Base-by-base conservation (phyloP, 1,139 yeast genomes). In the Candida glucosophila region DNA sequence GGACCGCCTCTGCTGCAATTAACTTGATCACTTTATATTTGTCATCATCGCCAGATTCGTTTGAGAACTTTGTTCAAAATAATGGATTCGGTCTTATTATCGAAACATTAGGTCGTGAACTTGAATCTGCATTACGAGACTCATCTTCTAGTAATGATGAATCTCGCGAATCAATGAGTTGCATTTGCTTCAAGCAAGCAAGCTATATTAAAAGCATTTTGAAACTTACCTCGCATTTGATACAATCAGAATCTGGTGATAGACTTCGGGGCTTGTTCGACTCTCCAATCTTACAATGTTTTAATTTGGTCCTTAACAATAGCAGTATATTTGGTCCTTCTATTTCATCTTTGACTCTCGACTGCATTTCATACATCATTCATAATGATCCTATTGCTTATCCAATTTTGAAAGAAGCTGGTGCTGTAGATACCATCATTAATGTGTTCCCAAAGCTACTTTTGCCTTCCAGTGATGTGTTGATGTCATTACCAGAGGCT, bases 361-460 rank as follows among this genome's bases (percentile, higher is more conserved):
- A 75, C 37, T 71, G 79, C 12, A 67, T 86, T 14, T 71, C 79
- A 24, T 71, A 72, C 17, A 82, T 86, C 36, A 74, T 88, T 24
- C 92, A 88, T 45, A 82, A 81, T 38, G 97, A 88, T 42, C 95
- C 97, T 3, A 85, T 96, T 0, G 85, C 95, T 4, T 86, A 70
- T 43, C 68, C 83, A 3, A 79, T 88, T 25, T 64, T 88, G 40
- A 76, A 73, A 26, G 97, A 88, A 47, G 81, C 93, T 0, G 71
- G 74, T 2, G 73, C 83, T 2, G 71, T 86, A 20, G 81, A 80
- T 27, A 58, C 73, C 1, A 65, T 86, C 20, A 48, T 86, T 26
- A 66, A 68, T 30, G 60, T 71, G 39, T 73, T 80, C 54, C 54
- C 55, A 22, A 36, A 49, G 17, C 60, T 75, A 34, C 56, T 76